A percentile compares a stretch with the other conserved stretches of the same genome.
Conservation (phyloP, 2,329 filamentous ascomycete genomes). For the Calonectria multiphialidica region DNA sequence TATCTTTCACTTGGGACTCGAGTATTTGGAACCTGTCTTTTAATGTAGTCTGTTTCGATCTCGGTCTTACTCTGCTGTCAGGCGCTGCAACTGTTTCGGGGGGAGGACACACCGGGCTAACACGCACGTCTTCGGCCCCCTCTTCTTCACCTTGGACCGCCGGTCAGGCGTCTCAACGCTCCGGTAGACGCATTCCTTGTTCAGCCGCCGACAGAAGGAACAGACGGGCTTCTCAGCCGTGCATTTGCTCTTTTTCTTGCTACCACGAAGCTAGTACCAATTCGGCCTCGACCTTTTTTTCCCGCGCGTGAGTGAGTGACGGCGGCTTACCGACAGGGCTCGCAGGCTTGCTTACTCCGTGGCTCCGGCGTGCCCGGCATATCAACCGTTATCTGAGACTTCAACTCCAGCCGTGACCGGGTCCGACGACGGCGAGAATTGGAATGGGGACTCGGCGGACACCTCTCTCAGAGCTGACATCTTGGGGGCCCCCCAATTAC, state of each 20-base stretch:
- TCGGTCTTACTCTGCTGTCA: neutral
- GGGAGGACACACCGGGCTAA: neutral
- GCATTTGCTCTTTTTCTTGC: constrained; percentile 9
- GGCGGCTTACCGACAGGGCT: neutral
- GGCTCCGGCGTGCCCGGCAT: neutral
- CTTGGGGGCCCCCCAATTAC: neutral
- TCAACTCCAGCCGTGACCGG: neutral
- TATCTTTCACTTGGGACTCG: neutral
- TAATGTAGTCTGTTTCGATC: neutral
- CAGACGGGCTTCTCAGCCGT: neutral
- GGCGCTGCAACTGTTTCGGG: no score
- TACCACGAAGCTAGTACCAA: neutral
- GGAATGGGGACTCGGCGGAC: neutral
- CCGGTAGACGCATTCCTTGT: neutral
- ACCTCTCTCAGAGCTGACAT: neutral
- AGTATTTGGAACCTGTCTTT: neutral
- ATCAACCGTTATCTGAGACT: neutral
- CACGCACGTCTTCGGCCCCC: neutral
- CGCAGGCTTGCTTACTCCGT: neutral
- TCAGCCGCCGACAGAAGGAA: neutral
- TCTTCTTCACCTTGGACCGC: neutral
- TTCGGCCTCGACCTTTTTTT: neutral
- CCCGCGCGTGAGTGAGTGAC: neutral
- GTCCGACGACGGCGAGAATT: neutral
- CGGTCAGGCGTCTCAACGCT: neutral